Evolutionary conservation across 2,329 filamentous ascomycete genomes (phyloP).

Genomic region (Teratosphaeria pseudoeucalypti): DNA sequence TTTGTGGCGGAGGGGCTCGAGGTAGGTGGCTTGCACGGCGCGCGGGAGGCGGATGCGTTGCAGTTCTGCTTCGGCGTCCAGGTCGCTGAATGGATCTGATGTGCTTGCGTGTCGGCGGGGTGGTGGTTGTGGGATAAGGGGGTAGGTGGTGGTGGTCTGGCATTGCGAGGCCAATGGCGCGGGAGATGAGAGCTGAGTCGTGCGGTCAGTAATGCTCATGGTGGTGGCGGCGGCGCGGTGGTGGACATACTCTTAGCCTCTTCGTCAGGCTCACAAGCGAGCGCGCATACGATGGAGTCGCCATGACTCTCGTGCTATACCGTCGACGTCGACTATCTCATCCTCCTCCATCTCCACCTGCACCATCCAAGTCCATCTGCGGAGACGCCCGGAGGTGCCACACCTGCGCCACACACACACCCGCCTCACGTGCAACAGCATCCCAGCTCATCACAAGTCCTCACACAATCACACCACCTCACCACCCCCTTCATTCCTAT

Average conservation of each 20-base stretch:
- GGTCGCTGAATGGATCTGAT: background rate
- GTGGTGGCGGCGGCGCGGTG: conserved; percentile 3
- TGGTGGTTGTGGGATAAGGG: background rate
- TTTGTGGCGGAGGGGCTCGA: conserved; percentile 69
- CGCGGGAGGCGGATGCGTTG: conserved; percentile 53
- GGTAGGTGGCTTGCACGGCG: conserved; percentile 74
- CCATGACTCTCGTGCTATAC: conserved; percentile 24
- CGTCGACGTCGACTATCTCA: background rate
- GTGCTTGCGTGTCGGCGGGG: background rate
- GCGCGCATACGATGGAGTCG: conserved; percentile 33
- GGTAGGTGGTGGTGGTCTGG: conserved; percentile 4
- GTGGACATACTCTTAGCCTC: conserved; percentile 29
- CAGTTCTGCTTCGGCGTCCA: conserved; percentile 16
- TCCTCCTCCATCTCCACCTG: background rate
- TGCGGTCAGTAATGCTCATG: conserved; percentile 9
- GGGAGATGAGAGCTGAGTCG: conserved; percentile 12
- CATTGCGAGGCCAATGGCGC: conserved; percentile 5
- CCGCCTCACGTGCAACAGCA: background rate
- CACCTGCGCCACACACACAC: conserved; percentile 1
- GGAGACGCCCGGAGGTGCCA: conserved; percentile 3
- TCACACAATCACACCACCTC: background rate
- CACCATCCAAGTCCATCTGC: background rate
- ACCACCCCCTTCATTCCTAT: background rate
- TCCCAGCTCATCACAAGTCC: background rate
- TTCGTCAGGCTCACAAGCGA: conserved; percentile 34